Percentiles rank a stretch among this genome's conserved stretches.
Conservation (phyloP, 1,139 yeast genomes). For the Kurtzmaniella quercitrusa region DNA sequence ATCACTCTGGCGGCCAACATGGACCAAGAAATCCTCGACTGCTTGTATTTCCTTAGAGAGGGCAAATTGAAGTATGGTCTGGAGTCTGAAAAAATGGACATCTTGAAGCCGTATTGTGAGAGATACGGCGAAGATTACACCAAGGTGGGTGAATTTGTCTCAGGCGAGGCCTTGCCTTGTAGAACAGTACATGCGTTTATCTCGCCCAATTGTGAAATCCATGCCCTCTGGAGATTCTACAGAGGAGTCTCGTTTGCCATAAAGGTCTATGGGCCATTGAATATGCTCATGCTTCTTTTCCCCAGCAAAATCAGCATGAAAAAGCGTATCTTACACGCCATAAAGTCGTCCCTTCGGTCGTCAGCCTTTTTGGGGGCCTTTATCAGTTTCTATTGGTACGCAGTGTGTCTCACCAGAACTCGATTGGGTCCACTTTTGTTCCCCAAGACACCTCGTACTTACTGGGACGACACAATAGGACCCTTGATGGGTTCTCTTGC, state of each 20-base stretch:
- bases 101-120: constrained; percentile 21
- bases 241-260: constrained; percentile 33
- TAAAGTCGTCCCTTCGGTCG: constrained; percentile 24
- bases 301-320: constrained; percentile 19
- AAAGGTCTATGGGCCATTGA: constrained; percentile 30
- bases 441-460: constrained; percentile 22
- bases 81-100: constrained; percentile 16
- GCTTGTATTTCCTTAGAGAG: constrained; percentile 20
- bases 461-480: constrained; percentile 28
- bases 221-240: constrained; percentile 34
- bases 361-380: constrained; percentile 31
- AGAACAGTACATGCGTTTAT: constrained; percentile 31
- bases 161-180: constrained; percentile 25
- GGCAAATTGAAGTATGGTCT: constrained; percentile 25
- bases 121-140: constrained; percentile 22
- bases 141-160: constrained; percentile 16
- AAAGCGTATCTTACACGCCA: constrained; percentile 18
- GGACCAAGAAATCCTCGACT: constrained; percentile 27
- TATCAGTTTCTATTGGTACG: constrained; percentile 34
- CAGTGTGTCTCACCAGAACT: constrained; percentile 31
- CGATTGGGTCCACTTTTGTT: constrained; percentile 26
- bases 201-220: constrained; percentile 32
- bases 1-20: constrained; percentile 39
- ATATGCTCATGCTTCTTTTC: constrained; percentile 25
- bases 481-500: constrained; percentile 27